Evolutionary conservation across 352 stramenopile genomes (phyloP).

Genomic region (Stephanocyclus meneghinianus): DNA sequence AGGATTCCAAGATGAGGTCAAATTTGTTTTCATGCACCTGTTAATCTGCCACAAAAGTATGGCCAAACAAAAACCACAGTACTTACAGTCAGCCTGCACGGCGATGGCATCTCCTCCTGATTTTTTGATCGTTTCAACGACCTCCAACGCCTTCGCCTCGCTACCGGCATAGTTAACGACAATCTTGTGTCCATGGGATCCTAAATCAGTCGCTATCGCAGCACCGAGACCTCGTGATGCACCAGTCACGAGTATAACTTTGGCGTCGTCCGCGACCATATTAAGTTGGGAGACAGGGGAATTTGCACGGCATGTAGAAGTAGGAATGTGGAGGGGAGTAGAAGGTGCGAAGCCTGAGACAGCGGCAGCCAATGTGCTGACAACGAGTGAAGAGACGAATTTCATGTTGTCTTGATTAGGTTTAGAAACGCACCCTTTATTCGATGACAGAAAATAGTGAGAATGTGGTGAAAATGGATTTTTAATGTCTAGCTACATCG

Average conservation of each 20-base stretch:
- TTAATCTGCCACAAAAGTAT: too few species aligned
- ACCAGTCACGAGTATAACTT: conserved; percentile 79
- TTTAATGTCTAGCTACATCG: too few species aligned
- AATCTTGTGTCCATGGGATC: conserved; percentile 78
- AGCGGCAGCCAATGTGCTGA: conserved; percentile 31
- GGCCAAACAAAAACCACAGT: neutral
- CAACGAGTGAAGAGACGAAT: conserved; percentile 33
- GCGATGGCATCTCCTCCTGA: conserved; percentile 79
- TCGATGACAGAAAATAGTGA: too few species aligned
- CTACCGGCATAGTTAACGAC: conserved; percentile 84
- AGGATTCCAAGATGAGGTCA: too few species aligned
- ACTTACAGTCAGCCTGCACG: conserved; percentile 81
- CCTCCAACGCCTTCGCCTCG: conserved; percentile 73
- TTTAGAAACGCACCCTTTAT: too few species aligned
- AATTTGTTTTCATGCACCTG: neutral
- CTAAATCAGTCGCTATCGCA: conserved; percentile 84
- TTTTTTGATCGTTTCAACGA: conserved; percentile 80
- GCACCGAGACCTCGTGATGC: conserved; percentile 81
- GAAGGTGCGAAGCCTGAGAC: conserved; percentile 38
- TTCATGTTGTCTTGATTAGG: conserved; percentile 28
- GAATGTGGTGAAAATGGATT: too few species aligned
- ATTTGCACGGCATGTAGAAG: conserved; percentile 23
- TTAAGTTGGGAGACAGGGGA: conserved; percentile 44
- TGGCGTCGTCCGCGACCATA: conserved; percentile 79
- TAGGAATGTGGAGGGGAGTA: conserved; percentile 29